Evolutionary conservation across 768 basidiomycete species (phyloP), one percentile per base, ranked within the genome.

Genomic region (Paxillus ammoniavirescens): DNA sequence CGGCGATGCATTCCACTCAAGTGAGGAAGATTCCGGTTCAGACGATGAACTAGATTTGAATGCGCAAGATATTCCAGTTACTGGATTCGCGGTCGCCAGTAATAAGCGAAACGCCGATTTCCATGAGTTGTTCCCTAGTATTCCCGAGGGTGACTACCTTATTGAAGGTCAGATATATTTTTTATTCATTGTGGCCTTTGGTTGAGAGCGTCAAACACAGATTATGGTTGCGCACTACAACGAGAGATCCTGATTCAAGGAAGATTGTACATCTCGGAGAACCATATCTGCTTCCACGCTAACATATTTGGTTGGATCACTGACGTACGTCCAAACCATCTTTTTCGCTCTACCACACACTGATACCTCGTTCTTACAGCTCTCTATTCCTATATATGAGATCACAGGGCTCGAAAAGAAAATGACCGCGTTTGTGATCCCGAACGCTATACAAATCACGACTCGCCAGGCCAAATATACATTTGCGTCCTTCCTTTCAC

Each of bases 271-370:
- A 91, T 98, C 21, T 98, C 97, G 7, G 96, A 99, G 73, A 98
- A 98, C 72, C 95, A 98, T 66, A 82, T 98, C n/a, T 98, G 93
- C 74, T 99, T 98, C 77, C 92, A 99, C 62, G 96, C 97, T 41
- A 98, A 98, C 66, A 98, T 98, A 42, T 96, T 98, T 71, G 96
- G 97, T 41, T 98, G 96, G 97, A 89, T 97, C 46, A 98, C 96
- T 28, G 87, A 96, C 66, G 95, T 96, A 70, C 70, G 94, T 77
- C 0, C 35, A 12, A 30, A 47, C 35, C 35, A 35, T 26, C 9
- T 52, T 26, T 23, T 18, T 3, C 28, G 31, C 5, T 46, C 49
- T 36, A 52, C 42, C 49, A 8, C 44, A 21, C 51, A 50, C 56
- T 62, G 49, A 59, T 21, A 36, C 33, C 37, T 7, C 45, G 9